Percentiles rank a stretch among this genome's conserved stretches.
Evolutionary conservation across 257 asterid species (phyloP).

Genomic region (Ehretia macrophylla): DNA sequence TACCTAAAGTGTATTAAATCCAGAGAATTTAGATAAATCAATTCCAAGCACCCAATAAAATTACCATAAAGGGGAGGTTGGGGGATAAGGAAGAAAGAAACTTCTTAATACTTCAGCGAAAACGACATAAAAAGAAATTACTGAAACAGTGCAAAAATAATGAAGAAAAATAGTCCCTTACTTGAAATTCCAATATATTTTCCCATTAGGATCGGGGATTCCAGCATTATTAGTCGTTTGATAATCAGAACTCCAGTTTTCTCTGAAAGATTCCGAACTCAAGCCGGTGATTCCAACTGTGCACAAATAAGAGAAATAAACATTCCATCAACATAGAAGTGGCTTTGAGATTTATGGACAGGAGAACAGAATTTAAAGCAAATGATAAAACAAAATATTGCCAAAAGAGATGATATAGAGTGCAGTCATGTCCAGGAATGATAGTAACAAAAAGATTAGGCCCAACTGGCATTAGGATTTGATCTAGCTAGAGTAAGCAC

Average conservation of each 20-base stretch:
- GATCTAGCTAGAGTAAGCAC: no score
- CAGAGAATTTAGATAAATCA: no score
- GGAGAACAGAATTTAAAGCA: no score
- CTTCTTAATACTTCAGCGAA: neutral
- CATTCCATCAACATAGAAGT: slow-evolving; percentile 18
- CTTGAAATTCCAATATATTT: slow-evolving; percentile 86
- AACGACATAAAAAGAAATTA: slow-evolving; percentile 9
- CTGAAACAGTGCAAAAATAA: slow-evolving; percentile 2
- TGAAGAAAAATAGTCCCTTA: slow-evolving; percentile 36
- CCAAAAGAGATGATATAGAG: no score
- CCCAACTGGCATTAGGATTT: no score
- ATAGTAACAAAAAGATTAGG: no score
- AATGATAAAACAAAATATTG: no score
- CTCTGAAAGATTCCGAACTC: slow-evolving; percentile 67
- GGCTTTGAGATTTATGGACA: slow-evolving; percentile 2
- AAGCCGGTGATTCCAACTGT: slow-evolving; percentile 94
- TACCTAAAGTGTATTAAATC: no score
- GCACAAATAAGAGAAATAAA: slow-evolving; percentile 27
- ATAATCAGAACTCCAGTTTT: slow-evolving; percentile 80
- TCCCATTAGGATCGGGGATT: slow-evolving; percentile 89
- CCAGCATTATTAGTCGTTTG: slow-evolving; percentile 95
- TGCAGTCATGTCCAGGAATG: no score
- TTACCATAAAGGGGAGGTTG: no score
- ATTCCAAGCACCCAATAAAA: no score
- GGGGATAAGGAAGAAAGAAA: no score